phyloP scores from a whole-genome alignment of 2,329 filamentous ascomycete genomes.

The Fusarium sublunatum region DNA sequence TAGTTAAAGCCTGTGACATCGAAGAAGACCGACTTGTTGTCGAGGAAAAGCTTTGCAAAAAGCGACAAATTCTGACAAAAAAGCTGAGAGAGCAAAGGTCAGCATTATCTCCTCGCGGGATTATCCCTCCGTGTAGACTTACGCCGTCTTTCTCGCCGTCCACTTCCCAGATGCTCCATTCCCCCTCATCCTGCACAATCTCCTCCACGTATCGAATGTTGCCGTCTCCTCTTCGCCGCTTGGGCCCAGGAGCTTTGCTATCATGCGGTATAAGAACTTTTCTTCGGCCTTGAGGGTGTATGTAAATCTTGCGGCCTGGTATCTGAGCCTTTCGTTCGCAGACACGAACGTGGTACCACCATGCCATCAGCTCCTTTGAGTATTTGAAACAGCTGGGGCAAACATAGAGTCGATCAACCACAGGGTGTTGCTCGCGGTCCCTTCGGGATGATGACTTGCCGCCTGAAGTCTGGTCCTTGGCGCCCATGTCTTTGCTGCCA shows the following conservation, averaged over 20 bases:
- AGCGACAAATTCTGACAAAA: constrained; percentile 96
- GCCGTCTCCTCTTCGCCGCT: constrained; percentile 54
- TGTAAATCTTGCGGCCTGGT: constrained; percentile 81
- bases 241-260: constrained; percentile 48
- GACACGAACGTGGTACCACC: constrained; percentile 67
- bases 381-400: constrained; percentile 97
- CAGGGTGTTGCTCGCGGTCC: constrained; percentile 53
- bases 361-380: constrained; percentile 70
- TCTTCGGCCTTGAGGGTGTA: constrained; percentile 62
- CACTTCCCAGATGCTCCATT: constrained; percentile 90
- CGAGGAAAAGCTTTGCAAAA: constrained; percentile 96
- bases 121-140: constrained; percentile 47
- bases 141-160: constrained; percentile 87
- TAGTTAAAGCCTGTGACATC: constrained; percentile 95
- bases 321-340: constrained; percentile 64
- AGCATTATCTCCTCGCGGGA: constrained; percentile 1
- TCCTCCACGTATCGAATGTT: constrained; percentile 56
- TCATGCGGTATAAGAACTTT: constrained; percentile 54
- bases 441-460: constrained; percentile 48
- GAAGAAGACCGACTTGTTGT: constrained; percentile 98
- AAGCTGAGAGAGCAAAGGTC: constrained; percentile 59
- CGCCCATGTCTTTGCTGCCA: constrained; percentile 46
- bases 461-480: constrained; percentile 42
- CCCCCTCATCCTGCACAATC: constrained; percentile 68
- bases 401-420: constrained; percentile 80